Evolutionary conservation across 1,284 basidiomycete species (phyloP).

Genomic region (Leccinum fallax): DNA sequence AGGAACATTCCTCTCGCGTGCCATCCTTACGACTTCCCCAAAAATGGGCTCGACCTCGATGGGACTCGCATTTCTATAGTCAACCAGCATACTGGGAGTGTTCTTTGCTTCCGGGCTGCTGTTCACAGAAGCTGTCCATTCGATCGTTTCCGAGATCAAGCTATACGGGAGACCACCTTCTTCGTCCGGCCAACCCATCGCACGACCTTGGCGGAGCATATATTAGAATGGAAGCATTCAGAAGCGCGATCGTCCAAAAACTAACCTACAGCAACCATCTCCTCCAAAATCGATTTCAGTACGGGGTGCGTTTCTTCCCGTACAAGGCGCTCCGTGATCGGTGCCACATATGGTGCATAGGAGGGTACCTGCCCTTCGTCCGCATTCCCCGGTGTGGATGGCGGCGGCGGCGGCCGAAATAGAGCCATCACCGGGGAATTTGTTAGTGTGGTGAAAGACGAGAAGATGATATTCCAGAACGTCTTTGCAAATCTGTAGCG

Average conservation of each 20-base stretch:
- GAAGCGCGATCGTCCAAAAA: neutral
- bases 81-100: conserved; percentile 63
- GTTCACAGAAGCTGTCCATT: conserved; percentile 43
- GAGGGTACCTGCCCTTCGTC: conserved; percentile 26
- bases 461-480: conserved; percentile 63
- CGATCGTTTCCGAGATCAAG: conserved; percentile 43
- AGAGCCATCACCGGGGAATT: conserved; percentile 53
- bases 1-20: conserved; percentile 45
- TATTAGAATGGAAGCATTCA: conserved; percentile 2
- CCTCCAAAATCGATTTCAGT: conserved; percentile 47
- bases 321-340: conserved; percentile 47
- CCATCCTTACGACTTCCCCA: conserved; percentile 60
- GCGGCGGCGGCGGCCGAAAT: conserved; percentile 41
- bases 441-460: conserved; percentile 54
- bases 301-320: conserved; percentile 49
- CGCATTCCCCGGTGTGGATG: neutral
- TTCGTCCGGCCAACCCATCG: conserved; percentile 51
- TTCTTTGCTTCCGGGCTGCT: conserved; percentile 46
- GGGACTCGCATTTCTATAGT: conserved; percentile 53
- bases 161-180: conserved; percentile 46
- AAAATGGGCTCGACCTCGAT: conserved; percentile 69
- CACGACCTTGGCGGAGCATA: conserved; percentile 39
- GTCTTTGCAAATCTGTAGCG: conserved; percentile 65
- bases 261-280: conserved; percentile 50
- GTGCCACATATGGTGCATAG: conserved; percentile 44